These are phyloP conservation scores for Xylariaceae sp. DNA, from an alignment of 2,329 filamentous ascomycete genomes.

Conservation along the genomic window DNA sequence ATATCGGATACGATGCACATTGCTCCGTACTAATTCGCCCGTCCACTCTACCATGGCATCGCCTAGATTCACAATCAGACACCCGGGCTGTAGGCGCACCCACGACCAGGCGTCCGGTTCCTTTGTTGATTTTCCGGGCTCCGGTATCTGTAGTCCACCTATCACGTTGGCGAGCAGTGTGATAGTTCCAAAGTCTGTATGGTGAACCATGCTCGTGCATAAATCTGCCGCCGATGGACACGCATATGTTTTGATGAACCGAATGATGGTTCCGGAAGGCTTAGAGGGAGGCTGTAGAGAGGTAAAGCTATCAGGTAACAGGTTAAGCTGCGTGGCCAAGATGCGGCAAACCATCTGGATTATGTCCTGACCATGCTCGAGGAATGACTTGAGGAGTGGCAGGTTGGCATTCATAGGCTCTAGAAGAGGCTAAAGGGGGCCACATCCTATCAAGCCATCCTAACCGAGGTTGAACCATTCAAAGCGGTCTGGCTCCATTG, in stretches of 20 bases:
- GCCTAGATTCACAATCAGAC: constrained; percentile 29
- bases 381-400: constrained; percentile 13
- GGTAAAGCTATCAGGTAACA: constrained; percentile 30
- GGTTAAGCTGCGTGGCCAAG: constrained; percentile 31
- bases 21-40: constrained; percentile 30
- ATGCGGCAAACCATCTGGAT: constrained; percentile 15
- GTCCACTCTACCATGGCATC: constrained; percentile 31
- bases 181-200: constrained; percentile 42
- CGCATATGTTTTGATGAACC: constrained; percentile 24
- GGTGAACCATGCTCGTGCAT: constrained; percentile 33
- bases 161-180: constrained; percentile 41
- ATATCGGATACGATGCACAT: constrained; percentile 29
- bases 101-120: constrained; percentile 25
- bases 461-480: constrained; percentile 37
- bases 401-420: constrained; percentile 7
- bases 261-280: constrained; percentile 31
- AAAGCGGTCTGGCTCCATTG: constrained; percentile 31
- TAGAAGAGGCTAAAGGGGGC: constrained; percentile 16
- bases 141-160: constrained; percentile 41
- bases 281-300: constrained; percentile 28
- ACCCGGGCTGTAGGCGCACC: constrained; percentile 28
- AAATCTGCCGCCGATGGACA: constrained; percentile 17
- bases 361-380: constrained; percentile 20
- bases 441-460: constrained; percentile 33
- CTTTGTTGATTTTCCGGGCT: constrained; percentile 16